These are phyloP conservation scores for Lodderomyces pseudojiufengensis DNA, from an alignment of 1,139 yeast genomes.

Conservation along the genomic window DNA sequence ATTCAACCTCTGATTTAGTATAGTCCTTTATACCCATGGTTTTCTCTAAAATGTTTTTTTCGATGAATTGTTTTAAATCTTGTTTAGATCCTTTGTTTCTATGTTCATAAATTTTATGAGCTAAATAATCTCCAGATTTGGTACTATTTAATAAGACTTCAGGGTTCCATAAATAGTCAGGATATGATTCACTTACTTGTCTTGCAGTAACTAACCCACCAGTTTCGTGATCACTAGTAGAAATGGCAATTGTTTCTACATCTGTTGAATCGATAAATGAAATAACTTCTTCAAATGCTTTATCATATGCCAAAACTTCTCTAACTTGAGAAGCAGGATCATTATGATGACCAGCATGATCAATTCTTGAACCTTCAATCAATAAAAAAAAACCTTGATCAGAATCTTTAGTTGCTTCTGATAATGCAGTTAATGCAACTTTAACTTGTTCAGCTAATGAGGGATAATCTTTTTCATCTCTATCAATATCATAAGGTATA, in stretches of 20 bases:
- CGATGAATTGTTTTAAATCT: constrained; percentile 40
- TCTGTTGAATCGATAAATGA: constrained; percentile 63
- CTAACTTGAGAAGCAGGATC: constrained; percentile 54
- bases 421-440: constrained; percentile 65
- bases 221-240: constrained; percentile 90
- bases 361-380: constrained; percentile 87
- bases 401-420: constrained; percentile 59
- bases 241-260: constrained; percentile 67
- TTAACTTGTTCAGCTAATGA: constrained; percentile 67
- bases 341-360: constrained; percentile 87
- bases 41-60: constrained; percentile 45
- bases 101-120: constrained; percentile 26
- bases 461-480: constrained; percentile 58
- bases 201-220: constrained; percentile 79
- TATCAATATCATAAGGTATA: constrained; percentile 77
- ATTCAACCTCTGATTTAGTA: constrained; percentile 44
- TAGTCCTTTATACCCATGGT: constrained; percentile 62
- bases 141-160: constrained; percentile 63
- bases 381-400: constrained; percentile 82
- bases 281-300: constrained; percentile 65
- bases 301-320: constrained; percentile 59
- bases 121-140: constrained; percentile 69
- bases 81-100: constrained; percentile 20
- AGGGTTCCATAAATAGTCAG: constrained; percentile 73
- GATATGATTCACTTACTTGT: constrained; percentile 50